phyloP scores from a whole-genome alignment of 2,329 filamentous ascomycete genomes.

The Cladophialophora immunda region DNA sequence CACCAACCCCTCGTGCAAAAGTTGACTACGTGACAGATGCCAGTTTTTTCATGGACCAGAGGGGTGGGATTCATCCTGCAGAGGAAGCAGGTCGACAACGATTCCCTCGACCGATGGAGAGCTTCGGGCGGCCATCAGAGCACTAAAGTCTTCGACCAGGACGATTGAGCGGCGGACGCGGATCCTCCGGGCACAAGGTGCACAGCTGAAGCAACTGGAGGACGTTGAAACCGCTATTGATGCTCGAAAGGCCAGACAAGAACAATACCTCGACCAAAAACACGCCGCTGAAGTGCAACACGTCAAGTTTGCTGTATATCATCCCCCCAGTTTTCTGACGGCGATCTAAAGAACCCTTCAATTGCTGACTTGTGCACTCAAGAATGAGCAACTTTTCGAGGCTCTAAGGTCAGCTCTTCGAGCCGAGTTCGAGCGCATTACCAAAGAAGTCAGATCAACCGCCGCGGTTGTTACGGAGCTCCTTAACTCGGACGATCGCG shows the following conservation, averaged over 20 bases:
- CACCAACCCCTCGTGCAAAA: background rate
- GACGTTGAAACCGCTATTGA: background rate
- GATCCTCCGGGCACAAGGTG: constrained; percentile 22
- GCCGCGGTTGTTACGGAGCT: constrained; percentile 13
- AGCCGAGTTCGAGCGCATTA: constrained; percentile 10
- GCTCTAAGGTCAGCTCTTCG: constrained; percentile 18
- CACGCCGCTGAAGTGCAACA: constrained; percentile 30
- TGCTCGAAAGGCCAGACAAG: constrained; percentile 15
- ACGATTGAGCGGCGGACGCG: constrained; percentile 25
- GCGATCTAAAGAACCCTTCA: background rate
- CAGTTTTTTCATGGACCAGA: background rate
- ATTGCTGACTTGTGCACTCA: background rate
- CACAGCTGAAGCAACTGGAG: constrained; percentile 8
- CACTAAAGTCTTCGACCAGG: constrained; percentile 31
- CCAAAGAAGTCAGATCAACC: constrained; percentile 25
- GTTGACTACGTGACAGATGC: background rate
- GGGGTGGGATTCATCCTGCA: background rate
- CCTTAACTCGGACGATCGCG: constrained; percentile 35
- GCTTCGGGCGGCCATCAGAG: constrained; percentile 26
- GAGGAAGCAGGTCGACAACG: background rate
- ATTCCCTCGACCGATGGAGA: constrained; percentile 30
- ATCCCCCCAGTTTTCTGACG: background rate
- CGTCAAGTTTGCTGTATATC: constrained; percentile 30
- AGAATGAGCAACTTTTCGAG: constrained; percentile 30
- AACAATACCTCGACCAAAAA: constrained; percentile 24